Evolutionary conservation across 2,329 filamentous ascomycete species (phyloP).

Genomic region (Pseudodiploospora longispora): DNA sequence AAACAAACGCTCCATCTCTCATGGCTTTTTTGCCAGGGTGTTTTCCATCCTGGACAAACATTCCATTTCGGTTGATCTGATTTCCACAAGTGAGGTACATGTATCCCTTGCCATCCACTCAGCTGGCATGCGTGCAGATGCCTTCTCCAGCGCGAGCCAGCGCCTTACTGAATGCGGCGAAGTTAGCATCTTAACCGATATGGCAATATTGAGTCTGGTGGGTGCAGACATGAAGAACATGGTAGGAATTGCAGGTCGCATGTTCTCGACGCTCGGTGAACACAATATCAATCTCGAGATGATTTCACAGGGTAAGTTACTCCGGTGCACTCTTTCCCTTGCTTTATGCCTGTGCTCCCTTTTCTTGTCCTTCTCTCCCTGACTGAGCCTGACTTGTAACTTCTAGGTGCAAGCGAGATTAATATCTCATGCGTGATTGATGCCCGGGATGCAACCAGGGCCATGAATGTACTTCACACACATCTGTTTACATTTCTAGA

Average conservation of each 20-base stretch:
- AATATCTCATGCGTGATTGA: constrained; percentile 98
- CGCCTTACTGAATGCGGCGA: constrained; percentile 77
- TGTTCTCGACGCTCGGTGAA: constrained; percentile 92
- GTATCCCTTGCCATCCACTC: constrained; percentile 95
- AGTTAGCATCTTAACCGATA: constrained; percentile 80
- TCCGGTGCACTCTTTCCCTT: background rate
- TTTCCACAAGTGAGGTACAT: constrained; percentile 93
- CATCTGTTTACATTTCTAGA: constrained; percentile 95
- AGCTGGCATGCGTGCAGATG: constrained; percentile 54
- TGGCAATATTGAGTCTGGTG: constrained; percentile 93
- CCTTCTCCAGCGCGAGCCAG: constrained; percentile 58
- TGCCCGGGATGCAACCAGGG: constrained; percentile 79
- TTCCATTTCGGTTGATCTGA: constrained; percentile 86
- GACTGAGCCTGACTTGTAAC: constrained; percentile 4
- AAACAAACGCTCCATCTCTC: constrained; percentile 91
- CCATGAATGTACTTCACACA: constrained; percentile 93
- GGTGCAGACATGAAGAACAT: constrained; percentile 97
- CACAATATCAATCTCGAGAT: constrained; percentile 97
- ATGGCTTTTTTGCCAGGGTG: constrained; percentile 91
- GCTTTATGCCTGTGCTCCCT: background rate
- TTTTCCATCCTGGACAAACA: constrained; percentile 85
- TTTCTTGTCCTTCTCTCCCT: background rate
- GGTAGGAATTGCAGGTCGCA: constrained; percentile 83
- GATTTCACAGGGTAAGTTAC: constrained; percentile 82
- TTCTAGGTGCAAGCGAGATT: constrained; percentile 86